Evolutionary conservation across 2,329 filamentous ascomycete species (phyloP).

Genomic region (Phyllosticta citriasiana): DNA sequence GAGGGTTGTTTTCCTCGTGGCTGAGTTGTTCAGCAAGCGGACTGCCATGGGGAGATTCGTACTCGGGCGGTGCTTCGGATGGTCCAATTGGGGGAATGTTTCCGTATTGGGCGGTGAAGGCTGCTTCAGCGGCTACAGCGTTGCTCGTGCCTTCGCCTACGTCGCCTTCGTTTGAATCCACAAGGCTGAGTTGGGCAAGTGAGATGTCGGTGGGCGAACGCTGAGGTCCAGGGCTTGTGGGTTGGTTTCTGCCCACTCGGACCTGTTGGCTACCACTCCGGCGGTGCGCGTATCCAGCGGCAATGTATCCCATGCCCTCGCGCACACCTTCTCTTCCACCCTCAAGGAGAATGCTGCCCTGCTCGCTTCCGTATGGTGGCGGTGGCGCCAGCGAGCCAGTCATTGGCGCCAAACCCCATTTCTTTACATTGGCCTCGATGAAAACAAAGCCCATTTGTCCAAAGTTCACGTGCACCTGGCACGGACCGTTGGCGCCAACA

Average conservation of each 20-base stretch:
- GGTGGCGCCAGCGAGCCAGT: slow-evolving; percentile 90
- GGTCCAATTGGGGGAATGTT: slow-evolving; percentile 2
- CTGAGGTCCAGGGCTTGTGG: slow-evolving; percentile 79
- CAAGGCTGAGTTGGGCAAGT: slow-evolving; percentile 70
- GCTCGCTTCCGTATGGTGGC: slow-evolving; percentile 92
- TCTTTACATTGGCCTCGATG: slow-evolving; percentile 98
- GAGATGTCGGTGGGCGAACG: slow-evolving; percentile 94
- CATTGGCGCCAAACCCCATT: slow-evolving; percentile 95
- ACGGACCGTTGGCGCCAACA: slow-evolving; percentile 90
- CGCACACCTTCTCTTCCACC: slow-evolving; percentile 52
- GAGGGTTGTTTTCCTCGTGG: slow-evolving; percentile 42
- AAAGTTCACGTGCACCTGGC: slow-evolving; percentile 91
- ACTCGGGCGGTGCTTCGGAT: slow-evolving; percentile 39
- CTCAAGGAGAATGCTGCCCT: slow-evolving; percentile 90
- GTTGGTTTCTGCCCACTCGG: slow-evolving; percentile 53
- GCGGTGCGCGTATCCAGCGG: slow-evolving; percentile 44
- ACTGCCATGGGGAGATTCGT: slow-evolving; percentile 38
- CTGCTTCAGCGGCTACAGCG: neutral
- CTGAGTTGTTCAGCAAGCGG: slow-evolving; percentile 15
- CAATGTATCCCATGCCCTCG: slow-evolving; percentile 44
- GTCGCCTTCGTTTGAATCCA: slow-evolving; percentile 52
- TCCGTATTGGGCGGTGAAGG: slow-evolving; percentile 1
- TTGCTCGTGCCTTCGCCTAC: slow-evolving; percentile 60
- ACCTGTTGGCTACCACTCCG: slow-evolving; percentile 71
- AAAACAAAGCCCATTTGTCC: slow-evolving; percentile 97